Conservation (phyloP, 2,329 filamentous ascomycete genomes). For the Paecilomyces fulvus region DNA sequence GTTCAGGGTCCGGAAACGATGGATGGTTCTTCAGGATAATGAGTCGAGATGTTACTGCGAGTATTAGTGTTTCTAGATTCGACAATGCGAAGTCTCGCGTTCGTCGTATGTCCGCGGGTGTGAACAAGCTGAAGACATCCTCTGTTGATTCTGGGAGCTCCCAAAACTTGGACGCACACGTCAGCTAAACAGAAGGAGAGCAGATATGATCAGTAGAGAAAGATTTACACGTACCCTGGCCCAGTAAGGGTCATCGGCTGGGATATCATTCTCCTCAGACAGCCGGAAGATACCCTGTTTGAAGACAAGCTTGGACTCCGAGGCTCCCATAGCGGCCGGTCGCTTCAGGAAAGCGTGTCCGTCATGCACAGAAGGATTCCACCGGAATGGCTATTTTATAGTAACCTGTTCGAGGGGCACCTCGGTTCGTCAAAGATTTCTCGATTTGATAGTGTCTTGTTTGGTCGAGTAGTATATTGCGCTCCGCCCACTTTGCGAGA, state of each 20-base stretch:
- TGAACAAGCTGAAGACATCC: constrained; percentile 94
- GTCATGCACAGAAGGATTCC: constrained; percentile 4
- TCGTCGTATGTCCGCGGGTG: constrained; percentile 76
- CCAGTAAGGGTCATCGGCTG: constrained; percentile 87
- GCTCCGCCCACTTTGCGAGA: not conserved
- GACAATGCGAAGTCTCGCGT: constrained; percentile 76
- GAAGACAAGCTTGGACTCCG: constrained; percentile 97
- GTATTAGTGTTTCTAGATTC: constrained; percentile 82
- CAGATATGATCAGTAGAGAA: not conserved
- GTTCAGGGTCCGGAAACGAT: constrained; percentile 77
- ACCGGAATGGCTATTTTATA: not conserved
- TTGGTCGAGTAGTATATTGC: not conserved
- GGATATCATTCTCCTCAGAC: constrained; percentile 82
- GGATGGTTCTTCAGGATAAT: constrained; percentile 78
- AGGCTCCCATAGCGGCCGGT: constrained; percentile 71
- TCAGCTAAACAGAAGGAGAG: constrained; percentile 12
- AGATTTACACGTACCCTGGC: constrained; percentile 59
- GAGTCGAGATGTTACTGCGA: constrained; percentile 74
- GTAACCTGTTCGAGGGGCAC: not conserved
- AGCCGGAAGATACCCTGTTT: constrained; percentile 97
- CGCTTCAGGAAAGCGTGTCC: constrained; percentile 4
- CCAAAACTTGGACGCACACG: constrained; percentile 63
- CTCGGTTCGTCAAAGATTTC: not conserved
- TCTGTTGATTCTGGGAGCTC: constrained; percentile 91
- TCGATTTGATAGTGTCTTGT: not conserved